A percentile compares a stretch with the other conserved stretches of the same genome.
These are phyloP conservation scores for Xylaria telfairii DNA, from an alignment of 495 filamentous ascomycete genomes.

Conservation along the genomic window DNA sequence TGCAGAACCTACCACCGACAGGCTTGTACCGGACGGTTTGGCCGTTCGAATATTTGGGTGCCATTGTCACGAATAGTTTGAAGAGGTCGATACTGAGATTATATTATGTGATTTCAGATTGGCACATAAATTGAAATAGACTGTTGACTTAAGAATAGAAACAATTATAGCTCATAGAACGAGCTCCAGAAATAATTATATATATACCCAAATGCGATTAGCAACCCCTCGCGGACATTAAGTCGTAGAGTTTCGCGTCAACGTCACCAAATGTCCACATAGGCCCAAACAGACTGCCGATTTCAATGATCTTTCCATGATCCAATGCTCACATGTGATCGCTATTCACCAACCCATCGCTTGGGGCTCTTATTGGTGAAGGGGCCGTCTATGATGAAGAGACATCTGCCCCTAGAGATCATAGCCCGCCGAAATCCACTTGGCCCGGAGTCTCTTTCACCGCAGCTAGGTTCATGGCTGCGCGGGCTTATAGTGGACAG, in stretches of 20 bases:
- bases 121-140: neutral
- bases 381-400: conserved; percentile 10
- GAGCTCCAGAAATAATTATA: neutral
- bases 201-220: neutral
- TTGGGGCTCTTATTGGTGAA: neutral
- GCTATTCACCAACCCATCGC: neutral
- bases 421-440: neutral
- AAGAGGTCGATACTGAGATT: neutral
- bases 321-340: conserved; percentile 17
- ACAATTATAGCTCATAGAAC: too few relatives aligned
- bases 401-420: neutral
- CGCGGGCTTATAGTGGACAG: conserved; percentile 35
- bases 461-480: too few relatives aligned
- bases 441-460: conserved; percentile 27
- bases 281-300: neutral
- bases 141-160: neutral
- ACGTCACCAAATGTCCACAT: conserved; percentile 17
- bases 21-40: conserved; percentile 51
- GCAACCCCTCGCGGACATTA: neutral
- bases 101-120: neutral
- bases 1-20: conserved; percentile 40
- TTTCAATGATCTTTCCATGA: conserved; percentile 16
- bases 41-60: conserved; percentile 36
- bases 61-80: conserved; percentile 19
- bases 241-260: conserved; percentile 11